Conservation (phyloP, 2,329 filamentous ascomycete genomes). For the Fusarium palustre region DNA sequence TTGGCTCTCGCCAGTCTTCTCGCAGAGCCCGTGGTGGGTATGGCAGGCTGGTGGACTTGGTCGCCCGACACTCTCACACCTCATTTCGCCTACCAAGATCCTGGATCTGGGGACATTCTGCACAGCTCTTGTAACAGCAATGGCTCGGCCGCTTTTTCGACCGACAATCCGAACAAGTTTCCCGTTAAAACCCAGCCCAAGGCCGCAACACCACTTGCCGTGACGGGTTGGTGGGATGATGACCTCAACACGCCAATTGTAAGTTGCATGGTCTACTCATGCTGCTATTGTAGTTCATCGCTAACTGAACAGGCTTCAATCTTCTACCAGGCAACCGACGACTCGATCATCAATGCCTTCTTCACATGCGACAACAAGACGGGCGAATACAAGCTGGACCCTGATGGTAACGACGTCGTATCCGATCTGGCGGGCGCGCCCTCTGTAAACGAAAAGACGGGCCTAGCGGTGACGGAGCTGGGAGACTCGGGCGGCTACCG, state of each 20-base stretch:
- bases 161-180: slow-evolving; percentile 25
- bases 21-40: slow-evolving; percentile 12
- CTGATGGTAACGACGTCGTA: slow-evolving; percentile 20
- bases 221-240: slow-evolving; percentile 34
- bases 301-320: slow-evolving; percentile 24
- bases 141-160: slow-evolving; percentile 30
- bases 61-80: slow-evolving; percentile 26
- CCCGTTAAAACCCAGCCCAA: slow-evolving; percentile 27
- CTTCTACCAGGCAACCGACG: slow-evolving; percentile 32
- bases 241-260: slow-evolving; percentile 29
- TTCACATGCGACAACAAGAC: slow-evolving; percentile 30
- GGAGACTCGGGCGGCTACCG: slow-evolving; percentile 35
- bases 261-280: not conserved
- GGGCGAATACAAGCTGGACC: slow-evolving; percentile 21
- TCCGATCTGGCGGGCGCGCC: slow-evolving; percentile 17
- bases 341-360: slow-evolving; percentile 25
- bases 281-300: accelerated
- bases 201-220: slow-evolving; percentile 18
- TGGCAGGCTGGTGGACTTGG: slow-evolving; percentile 41
- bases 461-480: slow-evolving; percentile 31
- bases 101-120: slow-evolving; percentile 33
- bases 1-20: slow-evolving; percentile 16
- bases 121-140: slow-evolving; percentile 40
- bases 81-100: slow-evolving; percentile 40
- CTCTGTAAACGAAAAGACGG: slow-evolving; percentile 35